A percentile compares a stretch with the other conserved stretches of the same genome.
Evolutionary conservation across 176 grass and related monocot species (phyloP).

Genomic region (Musa itinerans): DNA sequence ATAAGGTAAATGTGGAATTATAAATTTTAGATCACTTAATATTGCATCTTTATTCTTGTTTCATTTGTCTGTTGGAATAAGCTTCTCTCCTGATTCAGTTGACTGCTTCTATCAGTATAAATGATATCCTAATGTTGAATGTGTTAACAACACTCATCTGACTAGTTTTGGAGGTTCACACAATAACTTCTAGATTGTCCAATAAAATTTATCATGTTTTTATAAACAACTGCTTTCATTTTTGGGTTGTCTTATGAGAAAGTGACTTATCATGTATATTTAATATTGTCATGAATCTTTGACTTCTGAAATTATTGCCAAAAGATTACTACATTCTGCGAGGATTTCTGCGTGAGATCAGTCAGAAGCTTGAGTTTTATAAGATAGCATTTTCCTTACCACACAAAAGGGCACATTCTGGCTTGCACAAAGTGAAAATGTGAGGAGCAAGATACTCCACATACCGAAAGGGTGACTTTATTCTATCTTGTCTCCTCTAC

Average conservation of each 20-base stretch:
- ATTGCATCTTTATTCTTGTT: no score
- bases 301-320: neutral
- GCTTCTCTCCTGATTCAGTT: no score
- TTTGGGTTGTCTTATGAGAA: neutral
- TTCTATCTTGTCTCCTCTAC: neutral
- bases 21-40: no score
- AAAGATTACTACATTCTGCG: neutral
- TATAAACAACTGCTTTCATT: neutral
- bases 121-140: neutral
- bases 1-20: no score
- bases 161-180: neutral
- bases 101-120: neutral
- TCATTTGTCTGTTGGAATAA: no score
- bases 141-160: neutral
- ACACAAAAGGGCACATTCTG: neutral
- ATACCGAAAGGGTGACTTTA: neutral
- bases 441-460: neutral
- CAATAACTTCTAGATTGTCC: neutral
- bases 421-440: neutral
- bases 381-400: neutral
- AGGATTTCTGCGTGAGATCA: neutral
- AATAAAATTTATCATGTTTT: neutral
- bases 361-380: neutral
- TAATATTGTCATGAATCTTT: no score
- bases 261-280: neutral